Evolutionary conservation across 116 monocot species (phyloP).

Genomic region (Trichopus zeylanicus): DNA sequence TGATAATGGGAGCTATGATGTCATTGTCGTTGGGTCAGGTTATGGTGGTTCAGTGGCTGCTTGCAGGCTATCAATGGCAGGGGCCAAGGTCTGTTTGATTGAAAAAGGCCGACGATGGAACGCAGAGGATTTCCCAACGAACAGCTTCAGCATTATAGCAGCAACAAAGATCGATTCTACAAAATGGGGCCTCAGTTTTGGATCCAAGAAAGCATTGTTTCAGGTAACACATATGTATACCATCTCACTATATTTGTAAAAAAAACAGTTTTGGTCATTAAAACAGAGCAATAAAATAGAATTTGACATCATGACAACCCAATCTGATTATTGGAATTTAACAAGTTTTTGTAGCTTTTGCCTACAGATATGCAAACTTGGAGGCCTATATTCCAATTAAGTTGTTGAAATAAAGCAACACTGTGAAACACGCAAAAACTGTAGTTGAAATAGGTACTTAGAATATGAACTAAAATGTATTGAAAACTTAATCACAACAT

Average conservation of each 20-base stretch:
- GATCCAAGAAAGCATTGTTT: constrained; percentile 24
- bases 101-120: constrained; percentile 31
- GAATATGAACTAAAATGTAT: too few relatives aligned
- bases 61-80: constrained; percentile 29
- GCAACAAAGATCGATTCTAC: constrained; percentile 13
- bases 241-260: neutral
- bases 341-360: too few relatives aligned
- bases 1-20: constrained; percentile 18
- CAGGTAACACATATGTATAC: constrained; percentile 9
- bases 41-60: constrained; percentile 30
- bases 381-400: too few relatives aligned
- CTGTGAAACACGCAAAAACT: too few relatives aligned
- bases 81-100: constrained; percentile 20
- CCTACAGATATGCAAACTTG: too few relatives aligned
- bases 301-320: too few relatives aligned
- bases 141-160: constrained; percentile 9
- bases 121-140: constrained; percentile 24
- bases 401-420: too few relatives aligned
- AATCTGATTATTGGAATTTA: too few relatives aligned
- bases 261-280: too few relatives aligned
- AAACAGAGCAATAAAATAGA: too few relatives aligned
- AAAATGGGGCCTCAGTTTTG: constrained; percentile 13
- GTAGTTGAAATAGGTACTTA: too few relatives aligned
- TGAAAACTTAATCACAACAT: too few relatives aligned
- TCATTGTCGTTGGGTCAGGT: constrained; percentile 30